Base-by-base conservation (phyloP, 2,329 filamentous ascomycete species). In the Cercospora canescens region DNA sequence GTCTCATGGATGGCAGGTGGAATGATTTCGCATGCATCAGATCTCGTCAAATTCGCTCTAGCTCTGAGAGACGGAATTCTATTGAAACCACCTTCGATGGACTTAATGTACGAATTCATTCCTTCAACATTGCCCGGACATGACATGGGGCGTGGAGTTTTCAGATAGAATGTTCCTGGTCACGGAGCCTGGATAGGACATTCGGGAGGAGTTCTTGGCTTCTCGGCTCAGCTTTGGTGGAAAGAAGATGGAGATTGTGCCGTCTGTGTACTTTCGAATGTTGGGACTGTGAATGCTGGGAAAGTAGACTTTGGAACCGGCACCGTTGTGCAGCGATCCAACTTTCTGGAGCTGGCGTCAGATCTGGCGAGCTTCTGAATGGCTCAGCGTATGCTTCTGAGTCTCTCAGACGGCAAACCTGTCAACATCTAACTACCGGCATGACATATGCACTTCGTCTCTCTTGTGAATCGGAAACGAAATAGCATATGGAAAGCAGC, bases 1-100 rank as follows among this genome's bases (percentile, higher is more conserved):
- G 63, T 66, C 32, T 66, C 59, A 18, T 66, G 63, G 63, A 30
- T 52, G 7, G 63, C 63, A 16, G 63, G 63, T n/a, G 58, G 63
- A 16, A 66, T 66, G 63, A 66, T 62, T 2, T 66, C 60, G 14
- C 26, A 50, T 6, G 21, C 64, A 30, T 28, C 60, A 8, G 60
- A 63, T 28, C 52, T 66, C 21, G n/a, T 55, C 16, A 62, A 50
- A 12, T 56, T 66, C 21, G 60, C 57, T 21, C 30, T 24, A 11
- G 64, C 34, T 3, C 39, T 66, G 28, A 34, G 26, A n/a, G 18
- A 37, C 21, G 60, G 60, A 5, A 32, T 7, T 12, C 34, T 55
- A 28, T 8, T 55, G 28, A 18, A 55, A 34, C 28, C 52, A 18
- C 11, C 26, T n/a, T 55, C 52, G 30, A 55, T 34, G 52, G 18